phyloP scores from a whole-genome alignment of 2,329 filamentous ascomycete genomes.

The Alternaria sp. region DNA sequence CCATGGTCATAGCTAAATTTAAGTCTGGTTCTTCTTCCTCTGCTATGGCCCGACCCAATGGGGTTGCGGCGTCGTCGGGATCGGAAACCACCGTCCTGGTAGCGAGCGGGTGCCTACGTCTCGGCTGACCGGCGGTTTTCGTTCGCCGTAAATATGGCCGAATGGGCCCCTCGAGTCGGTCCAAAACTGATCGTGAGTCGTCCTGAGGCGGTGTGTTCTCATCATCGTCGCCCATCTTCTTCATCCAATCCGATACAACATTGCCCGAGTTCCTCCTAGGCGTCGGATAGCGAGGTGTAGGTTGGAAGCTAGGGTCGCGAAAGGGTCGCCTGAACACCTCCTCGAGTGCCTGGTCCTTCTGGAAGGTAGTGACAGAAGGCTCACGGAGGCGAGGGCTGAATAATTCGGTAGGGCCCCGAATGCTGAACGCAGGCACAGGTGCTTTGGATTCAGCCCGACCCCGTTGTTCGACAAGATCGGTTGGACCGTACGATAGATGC shows the following conservation, averaged over 20 bases:
- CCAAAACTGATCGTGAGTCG: conserved; percentile 66
- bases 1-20: conserved; percentile 51
- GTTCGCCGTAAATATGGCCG: conserved; percentile 64
- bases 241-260: conserved; percentile 92
- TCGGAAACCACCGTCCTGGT: conserved; percentile 66
- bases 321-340: conserved; percentile 84
- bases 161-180: conserved; percentile 63
- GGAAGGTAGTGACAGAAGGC: conserved; percentile 86
- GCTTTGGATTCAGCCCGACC: conserved; percentile 68
- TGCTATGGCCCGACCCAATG: conserved; percentile 48
- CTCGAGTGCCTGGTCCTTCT: conserved; percentile 88
- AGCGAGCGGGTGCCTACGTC: conserved; percentile 59
- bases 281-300: conserved; percentile 44
- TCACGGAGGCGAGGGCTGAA: conserved; percentile 85
- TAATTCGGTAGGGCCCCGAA: conserved; percentile 59
- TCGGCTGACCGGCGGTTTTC: conserved; percentile 47
- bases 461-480: conserved; percentile 81
- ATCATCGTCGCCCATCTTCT: conserved; percentile 66
- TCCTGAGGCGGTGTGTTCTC: conserved; percentile 71
- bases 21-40: conserved; percentile 57
- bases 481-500: conserved; percentile 79
- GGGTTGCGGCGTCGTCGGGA: conserved; percentile 56
- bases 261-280: conserved; percentile 79
- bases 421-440: conserved; percentile 56
- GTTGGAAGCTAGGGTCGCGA: conserved; percentile 60